Evolutionary conservation across 2,329 filamentous ascomycete genomes (phyloP).

Genomic region (Cladosporium sp.): DNA sequence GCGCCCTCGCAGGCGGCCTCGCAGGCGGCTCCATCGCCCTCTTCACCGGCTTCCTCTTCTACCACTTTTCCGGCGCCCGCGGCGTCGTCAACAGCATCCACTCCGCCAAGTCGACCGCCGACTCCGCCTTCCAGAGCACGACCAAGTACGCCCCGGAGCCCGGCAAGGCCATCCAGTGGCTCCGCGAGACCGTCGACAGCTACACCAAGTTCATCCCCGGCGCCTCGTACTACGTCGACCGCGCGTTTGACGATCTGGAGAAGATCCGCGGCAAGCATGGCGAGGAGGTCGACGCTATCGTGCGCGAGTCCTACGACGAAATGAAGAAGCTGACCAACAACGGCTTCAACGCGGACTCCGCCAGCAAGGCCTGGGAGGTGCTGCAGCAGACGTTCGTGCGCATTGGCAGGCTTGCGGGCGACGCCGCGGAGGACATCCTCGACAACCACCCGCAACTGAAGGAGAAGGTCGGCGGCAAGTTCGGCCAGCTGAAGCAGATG

Average conservation of each 20-base stretch:
- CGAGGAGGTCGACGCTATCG: constrained; percentile 63
- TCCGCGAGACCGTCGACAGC: constrained; percentile 59
- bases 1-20: constrained; percentile 43
- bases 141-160: constrained; percentile 57
- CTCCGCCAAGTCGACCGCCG: constrained; percentile 55
- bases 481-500: constrained; percentile 64
- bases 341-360: constrained; percentile 59
- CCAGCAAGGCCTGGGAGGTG: constrained; percentile 55
- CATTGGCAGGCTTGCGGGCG: constrained; percentile 55
- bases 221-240: constrained; percentile 60
- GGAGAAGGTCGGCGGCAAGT: constrained; percentile 62
- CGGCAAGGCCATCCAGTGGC: constrained; percentile 59
- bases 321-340: constrained; percentile 52
- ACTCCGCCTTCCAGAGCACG: constrained; percentile 52
- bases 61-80: constrained; percentile 48
- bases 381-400: constrained; percentile 56
- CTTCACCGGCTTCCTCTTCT: constrained; percentile 45
- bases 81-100: constrained; percentile 45
- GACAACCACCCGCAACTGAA: constrained; percentile 69
- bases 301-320: constrained; percentile 61
- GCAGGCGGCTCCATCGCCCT: constrained; percentile 46
- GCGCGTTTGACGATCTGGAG: constrained; percentile 64
- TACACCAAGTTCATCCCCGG: constrained; percentile 70
- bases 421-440: constrained; percentile 58
- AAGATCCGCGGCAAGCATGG: constrained; percentile 60